A percentile compares a stretch with the other conserved stretches of the same genome.
Conservation (phyloP, 345 rosid genomes). For the Gossypium rotundifolium region DNA sequence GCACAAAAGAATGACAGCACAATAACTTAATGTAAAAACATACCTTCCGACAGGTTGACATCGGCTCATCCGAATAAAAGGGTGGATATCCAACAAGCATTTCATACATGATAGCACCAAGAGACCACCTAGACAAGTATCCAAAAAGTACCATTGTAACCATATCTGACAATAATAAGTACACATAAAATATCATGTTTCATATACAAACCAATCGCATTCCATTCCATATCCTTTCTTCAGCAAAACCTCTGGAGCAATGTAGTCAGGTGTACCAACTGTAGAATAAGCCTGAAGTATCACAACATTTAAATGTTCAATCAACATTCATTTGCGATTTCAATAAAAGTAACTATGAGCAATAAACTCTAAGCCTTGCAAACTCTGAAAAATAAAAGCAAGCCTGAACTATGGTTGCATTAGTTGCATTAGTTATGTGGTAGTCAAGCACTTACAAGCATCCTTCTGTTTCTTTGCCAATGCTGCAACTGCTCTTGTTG, state of each 20-base stretch:
- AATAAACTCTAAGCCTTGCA: neutral
- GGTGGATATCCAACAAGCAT: slow-evolving; percentile 99
- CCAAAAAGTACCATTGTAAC: slow-evolving; percentile 4
- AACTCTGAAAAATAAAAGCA: neutral
- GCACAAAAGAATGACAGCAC: neutral
- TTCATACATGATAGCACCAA: slow-evolving; percentile 99
- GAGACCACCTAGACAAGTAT: slow-evolving; percentile 80
- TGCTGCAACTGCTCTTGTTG: slow-evolving; percentile 87
- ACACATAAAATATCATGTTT: neutral
- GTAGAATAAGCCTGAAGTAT: slow-evolving; percentile 87
- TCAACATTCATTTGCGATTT: slow-evolving; percentile 8
- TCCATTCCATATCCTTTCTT: slow-evolving; percentile 99
- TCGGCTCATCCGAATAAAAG: slow-evolving; percentile 96
- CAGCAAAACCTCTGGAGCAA: slow-evolving; percentile 91
- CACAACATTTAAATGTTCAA: slow-evolving; percentile 6
- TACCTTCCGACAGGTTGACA: slow-evolving; percentile 99
- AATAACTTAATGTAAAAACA: neutral
- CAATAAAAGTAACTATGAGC: neutral
- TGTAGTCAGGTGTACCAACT: slow-evolving; percentile 97
- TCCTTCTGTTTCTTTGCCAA: slow-evolving; percentile 96
- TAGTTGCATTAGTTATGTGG: slow-evolving; percentile 3
- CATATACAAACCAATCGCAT: slow-evolving; percentile 83
- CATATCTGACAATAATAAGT: slow-evolving; percentile 1
- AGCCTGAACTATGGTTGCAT: neutral
- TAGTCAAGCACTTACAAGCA: slow-evolving; percentile 59